A percentile compares a stretch with the other conserved stretches of the same genome.
These are phyloP conservation scores for Aspergillus sclerotialis DNA, from an alignment of 2,329 filamentous ascomycete species.

Conservation along the genomic window DNA sequence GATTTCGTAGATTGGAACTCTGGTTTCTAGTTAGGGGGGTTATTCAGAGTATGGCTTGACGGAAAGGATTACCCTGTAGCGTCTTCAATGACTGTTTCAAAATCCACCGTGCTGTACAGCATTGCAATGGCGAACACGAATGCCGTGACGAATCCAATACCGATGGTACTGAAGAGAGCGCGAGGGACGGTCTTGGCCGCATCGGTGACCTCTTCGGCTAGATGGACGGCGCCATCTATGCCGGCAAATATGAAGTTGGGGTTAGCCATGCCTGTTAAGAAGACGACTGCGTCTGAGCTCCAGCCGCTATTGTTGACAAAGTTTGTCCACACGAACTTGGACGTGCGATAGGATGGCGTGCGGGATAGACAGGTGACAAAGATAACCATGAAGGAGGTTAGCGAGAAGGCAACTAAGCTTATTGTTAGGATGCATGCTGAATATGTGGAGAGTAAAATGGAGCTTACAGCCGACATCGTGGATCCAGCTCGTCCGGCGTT, in stretches of 20 bases:
- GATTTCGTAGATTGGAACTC: slow-evolving; percentile 8
- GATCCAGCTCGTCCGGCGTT: too few relatives aligned
- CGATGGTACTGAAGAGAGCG: slow-evolving; percentile 22
- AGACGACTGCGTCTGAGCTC: slow-evolving; percentile 27
- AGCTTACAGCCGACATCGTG: slow-evolving; percentile 12
- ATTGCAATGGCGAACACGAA: slow-evolving; percentile 26
- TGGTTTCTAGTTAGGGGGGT: too few relatives aligned
- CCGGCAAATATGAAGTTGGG: slow-evolving; percentile 34
- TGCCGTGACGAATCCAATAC: slow-evolving; percentile 19
- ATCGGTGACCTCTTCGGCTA: slow-evolving; percentile 30
- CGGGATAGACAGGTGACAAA: too few relatives aligned
- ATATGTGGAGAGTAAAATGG: too few relatives aligned
- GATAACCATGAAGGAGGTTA: too few relatives aligned
- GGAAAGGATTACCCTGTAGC: slow-evolving; percentile 19
- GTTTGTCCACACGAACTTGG: slow-evolving; percentile 20
- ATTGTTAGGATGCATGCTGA: too few relatives aligned
- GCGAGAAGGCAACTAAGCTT: too few relatives aligned
- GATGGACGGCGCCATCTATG: slow-evolving; percentile 24
- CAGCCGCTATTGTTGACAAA: slow-evolving; percentile 28
- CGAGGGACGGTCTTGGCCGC: slow-evolving; percentile 24
- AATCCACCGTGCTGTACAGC: slow-evolving; percentile 24
- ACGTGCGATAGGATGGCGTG: too few relatives aligned
- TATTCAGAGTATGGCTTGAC: too few relatives aligned
- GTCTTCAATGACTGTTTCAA: slow-evolving; percentile 14
- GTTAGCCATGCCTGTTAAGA: slow-evolving; percentile 34